Evolutionary conservation across 2,329 filamentous ascomycete genomes (phyloP), one percentile per base, ranked within the genome.

Genomic region (Diaporthe velutina): DNA sequence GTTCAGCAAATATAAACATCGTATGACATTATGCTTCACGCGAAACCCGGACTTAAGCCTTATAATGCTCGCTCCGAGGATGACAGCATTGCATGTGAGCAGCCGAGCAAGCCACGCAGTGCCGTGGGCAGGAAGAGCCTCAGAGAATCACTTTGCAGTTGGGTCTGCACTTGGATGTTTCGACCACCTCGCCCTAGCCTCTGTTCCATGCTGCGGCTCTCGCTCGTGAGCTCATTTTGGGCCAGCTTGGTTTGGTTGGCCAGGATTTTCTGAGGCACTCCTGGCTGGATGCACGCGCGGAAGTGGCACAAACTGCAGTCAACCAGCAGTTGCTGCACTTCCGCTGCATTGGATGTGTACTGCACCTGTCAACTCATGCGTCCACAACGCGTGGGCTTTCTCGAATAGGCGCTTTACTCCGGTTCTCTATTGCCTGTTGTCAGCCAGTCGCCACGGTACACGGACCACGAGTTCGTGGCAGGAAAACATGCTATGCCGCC

Each of bases 401-500:
- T 48, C 30, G 15, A 15, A 25, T 28, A 28, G 33, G 33, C 35
- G 25, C 48, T 54, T 8, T 19, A 25, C 8, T 10, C 22, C 15
- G 4, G 64, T 40, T 2, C 35, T 68, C 17, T 25, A 25, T 25
- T 54, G 33, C 17, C 64, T 25, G 64, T 38, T 25, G 45, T 40
- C 12, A 38, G 64, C n/a, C 64, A 40, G 15, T 17, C 12, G 4
- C 6, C 12, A 5, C 22, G 45, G 64, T 67, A 54, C 64, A 68
- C 64, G 64, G 64, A 68, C 64, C 64, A 68, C 64, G 48, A 22
- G 64, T 68, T 68, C 64, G n/a, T 54, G 45, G 64, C 30, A 38
- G n/a, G 28, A 52, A 67, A 54, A 54, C 13, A 50, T 54, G 45
- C 4, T 25, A 68, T 68, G 64, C 15, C 64, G 33, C 64, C 22